Conservation (phyloP, 441 rosid species). For the Adansonia madagascariensis region DNA sequence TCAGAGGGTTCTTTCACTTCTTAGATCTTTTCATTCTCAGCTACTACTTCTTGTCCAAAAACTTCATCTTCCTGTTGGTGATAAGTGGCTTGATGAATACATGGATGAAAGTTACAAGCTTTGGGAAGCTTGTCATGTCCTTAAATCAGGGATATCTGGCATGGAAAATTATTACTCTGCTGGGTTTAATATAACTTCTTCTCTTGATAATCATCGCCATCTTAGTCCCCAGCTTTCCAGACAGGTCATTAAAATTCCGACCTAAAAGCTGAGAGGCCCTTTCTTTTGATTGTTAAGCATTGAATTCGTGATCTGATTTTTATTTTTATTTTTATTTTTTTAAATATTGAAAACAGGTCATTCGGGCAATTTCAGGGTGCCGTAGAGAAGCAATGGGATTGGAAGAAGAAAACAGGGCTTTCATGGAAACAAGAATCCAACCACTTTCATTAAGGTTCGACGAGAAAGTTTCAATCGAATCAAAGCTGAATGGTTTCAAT, state of each 20-base stretch:
- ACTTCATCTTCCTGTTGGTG: slow-evolving; percentile 92
- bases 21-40: slow-evolving; percentile 82
- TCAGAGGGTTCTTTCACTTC: slow-evolving; percentile 71
- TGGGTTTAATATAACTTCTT: slow-evolving; percentile 62
- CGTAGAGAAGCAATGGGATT: slow-evolving; percentile 72
- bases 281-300: background rate
- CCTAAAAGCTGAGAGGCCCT: background rate
- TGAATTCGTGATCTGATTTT: background rate
- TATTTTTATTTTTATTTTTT: background rate
- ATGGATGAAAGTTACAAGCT: slow-evolving; percentile 96
- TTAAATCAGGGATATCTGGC: slow-evolving; percentile 81
- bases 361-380: slow-evolving; percentile 72
- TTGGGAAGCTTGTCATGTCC: slow-evolving; percentile 92
- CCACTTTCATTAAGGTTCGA: slow-evolving; percentile 72
- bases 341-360: slow-evolving; percentile 48
- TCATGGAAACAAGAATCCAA: slow-evolving; percentile 74
- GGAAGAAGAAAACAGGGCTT: slow-evolving; percentile 78
- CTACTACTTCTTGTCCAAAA: slow-evolving; percentile 78
- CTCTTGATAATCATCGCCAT: slow-evolving; percentile 63
- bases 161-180: slow-evolving; percentile 73
- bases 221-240: slow-evolving; percentile 66
- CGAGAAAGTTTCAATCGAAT: slow-evolving; percentile 59
- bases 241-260: slow-evolving; percentile 53
- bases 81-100: slow-evolving; percentile 95
- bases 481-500: slow-evolving; percentile 67